Conservation (phyloP, 2,329 filamentous ascomycete genomes). For the Raffaelea deltoideospora region DNA sequence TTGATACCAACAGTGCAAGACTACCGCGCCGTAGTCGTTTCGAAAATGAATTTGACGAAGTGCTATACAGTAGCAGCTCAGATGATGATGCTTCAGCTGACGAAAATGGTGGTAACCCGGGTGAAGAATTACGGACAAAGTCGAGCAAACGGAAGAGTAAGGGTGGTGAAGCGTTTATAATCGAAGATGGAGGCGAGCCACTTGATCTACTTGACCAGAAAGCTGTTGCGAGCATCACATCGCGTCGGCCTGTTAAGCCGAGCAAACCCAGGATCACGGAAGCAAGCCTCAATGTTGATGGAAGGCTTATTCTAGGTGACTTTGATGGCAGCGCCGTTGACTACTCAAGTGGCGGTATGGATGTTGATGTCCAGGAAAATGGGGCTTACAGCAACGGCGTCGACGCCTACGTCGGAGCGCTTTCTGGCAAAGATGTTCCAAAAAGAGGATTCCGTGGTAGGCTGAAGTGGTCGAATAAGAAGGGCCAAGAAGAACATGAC, state of each 20-base stretch:
- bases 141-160: slow-evolving; percentile 34
- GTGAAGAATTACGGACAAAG: neutral
- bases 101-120: too few species aligned
- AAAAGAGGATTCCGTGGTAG: slow-evolving; percentile 50
- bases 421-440: slow-evolving; percentile 51
- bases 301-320: slow-evolving; percentile 62
- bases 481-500: slow-evolving; percentile 26
- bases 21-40: slow-evolving; percentile 51
- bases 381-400: slow-evolving; percentile 38
- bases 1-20: too few species aligned
- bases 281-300: slow-evolving; percentile 58
- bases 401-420: slow-evolving; percentile 53
- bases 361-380: slow-evolving; percentile 26
- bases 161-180: slow-evolving; percentile 65
- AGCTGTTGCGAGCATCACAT: slow-evolving; percentile 84
- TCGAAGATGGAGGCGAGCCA: slow-evolving; percentile 88
- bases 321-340: slow-evolving; percentile 19
- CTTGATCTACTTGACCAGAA: slow-evolving; percentile 83
- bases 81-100: slow-evolving; percentile 32
- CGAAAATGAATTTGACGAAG: slow-evolving; percentile 88
- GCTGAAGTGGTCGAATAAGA: slow-evolving; percentile 57
- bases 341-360: slow-evolving; percentile 34
- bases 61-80: slow-evolving; percentile 51
- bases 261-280: slow-evolving; percentile 42
- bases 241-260: slow-evolving; percentile 61